Conservation (phyloP, 2,329 filamentous ascomycete species). For the Monilinia vaccinii-corymbosi region DNA sequence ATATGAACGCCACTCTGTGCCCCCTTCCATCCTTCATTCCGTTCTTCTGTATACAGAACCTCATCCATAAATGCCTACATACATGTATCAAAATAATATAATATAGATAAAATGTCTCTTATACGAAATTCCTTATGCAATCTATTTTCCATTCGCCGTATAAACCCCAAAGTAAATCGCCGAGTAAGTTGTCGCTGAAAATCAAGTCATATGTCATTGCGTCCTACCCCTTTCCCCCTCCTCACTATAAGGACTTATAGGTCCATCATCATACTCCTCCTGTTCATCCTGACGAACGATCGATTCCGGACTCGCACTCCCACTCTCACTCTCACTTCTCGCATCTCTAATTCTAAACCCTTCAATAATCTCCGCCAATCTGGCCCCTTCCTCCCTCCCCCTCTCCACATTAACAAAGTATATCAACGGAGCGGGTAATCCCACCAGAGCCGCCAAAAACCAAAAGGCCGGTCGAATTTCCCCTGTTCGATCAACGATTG, state of each 20-base stretch:
- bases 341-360: conserved; percentile 8
- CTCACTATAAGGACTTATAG: background rate
- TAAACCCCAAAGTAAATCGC: background rate
- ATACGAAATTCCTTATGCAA: background rate
- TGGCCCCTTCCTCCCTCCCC: conserved; percentile 58
- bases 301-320: background rate
- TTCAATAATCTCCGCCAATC: conserved; percentile 39
- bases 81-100: background rate
- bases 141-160: background rate
- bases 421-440: conserved; percentile 74
- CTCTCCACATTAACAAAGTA: conserved; percentile 75
- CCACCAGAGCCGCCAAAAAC: conserved; percentile 76
- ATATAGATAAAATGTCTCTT: background rate
- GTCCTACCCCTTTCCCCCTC: background rate
- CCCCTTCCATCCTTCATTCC: background rate
- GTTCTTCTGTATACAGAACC: conserved; percentile 27
- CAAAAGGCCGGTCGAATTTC: conserved; percentile 80
- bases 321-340: background rate
- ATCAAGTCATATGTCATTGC: background rate
- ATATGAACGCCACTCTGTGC: conserved; percentile 68
- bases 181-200: background rate
- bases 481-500: conserved; percentile 76
- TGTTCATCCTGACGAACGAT: background rate
- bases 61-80: conserved; percentile 20
- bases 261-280: background rate